A percentile compares a stretch with the other conserved stretches of the same genome.
phyloP scores from a whole-genome alignment of 768 basidiomycete genomes.

The Tricholoma furcatifolium region DNA sequence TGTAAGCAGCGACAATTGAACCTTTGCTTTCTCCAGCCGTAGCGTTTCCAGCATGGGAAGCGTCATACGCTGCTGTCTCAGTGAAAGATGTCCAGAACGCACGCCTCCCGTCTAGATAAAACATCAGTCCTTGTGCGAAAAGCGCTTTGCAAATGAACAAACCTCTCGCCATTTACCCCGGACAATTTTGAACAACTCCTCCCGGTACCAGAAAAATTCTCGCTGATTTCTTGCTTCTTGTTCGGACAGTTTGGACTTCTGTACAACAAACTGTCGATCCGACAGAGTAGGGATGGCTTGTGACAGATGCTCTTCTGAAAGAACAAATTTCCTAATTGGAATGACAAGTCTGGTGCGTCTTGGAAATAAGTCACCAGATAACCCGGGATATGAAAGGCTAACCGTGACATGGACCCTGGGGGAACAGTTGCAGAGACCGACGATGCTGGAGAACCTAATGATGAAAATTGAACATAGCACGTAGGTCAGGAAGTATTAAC shows the following conservation, averaged over 20 bases:
- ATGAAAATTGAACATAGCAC: conserved; percentile 5
- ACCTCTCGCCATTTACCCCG: conserved; percentile 87
- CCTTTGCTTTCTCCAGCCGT: conserved; percentile 61
- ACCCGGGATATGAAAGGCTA: conserved; percentile 18
- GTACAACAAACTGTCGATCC: conserved; percentile 88
- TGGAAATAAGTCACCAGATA: background rate
- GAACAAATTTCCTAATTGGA: conserved; percentile 67
- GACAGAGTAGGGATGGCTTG: conserved; percentile 81
- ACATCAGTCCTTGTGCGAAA: conserved; percentile 3
- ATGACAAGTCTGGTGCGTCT: conserved; percentile 51
- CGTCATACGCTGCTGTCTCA: conserved; percentile 78
- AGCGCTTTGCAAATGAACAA: conserved; percentile 17
- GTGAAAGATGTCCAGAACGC: conserved; percentile 72
- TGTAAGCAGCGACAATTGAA: conserved; percentile 51
- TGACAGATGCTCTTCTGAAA: conserved; percentile 57
- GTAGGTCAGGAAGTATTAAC: background rate
- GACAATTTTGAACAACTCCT: conserved; percentile 73
- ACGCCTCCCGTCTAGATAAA: conserved; percentile 67
- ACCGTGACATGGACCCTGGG: conserved; percentile 86
- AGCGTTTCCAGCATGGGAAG: conserved; percentile 77
- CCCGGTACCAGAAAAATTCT: conserved; percentile 95
- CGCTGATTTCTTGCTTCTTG: conserved; percentile 63
- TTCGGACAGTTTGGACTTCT: conserved; percentile 61
- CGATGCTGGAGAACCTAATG: conserved; percentile 37
- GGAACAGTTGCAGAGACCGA: conserved; percentile 64